Percentiles rank a stretch among this genome's conserved stretches.
Evolutionary conservation across 2,329 filamentous ascomycete species (phyloP).

Genomic region (Xylariales sp.): DNA sequence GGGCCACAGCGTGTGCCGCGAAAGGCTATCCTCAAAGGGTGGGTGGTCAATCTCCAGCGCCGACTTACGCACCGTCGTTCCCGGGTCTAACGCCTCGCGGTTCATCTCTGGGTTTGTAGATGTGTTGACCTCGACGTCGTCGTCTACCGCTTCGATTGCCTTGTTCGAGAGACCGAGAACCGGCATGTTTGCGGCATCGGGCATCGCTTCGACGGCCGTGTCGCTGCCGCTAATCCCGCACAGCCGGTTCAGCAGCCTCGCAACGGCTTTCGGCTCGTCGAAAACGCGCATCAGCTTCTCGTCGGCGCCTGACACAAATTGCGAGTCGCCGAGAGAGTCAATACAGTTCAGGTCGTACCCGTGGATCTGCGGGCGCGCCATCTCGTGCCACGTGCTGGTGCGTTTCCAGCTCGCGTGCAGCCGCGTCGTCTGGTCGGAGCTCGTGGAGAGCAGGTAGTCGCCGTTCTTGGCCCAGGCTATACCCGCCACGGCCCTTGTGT

Average conservation of each 20-base stretch:
- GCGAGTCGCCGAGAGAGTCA: conserved; percentile 75
- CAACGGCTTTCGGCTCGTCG: conserved; percentile 85
- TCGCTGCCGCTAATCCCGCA: conserved; percentile 65
- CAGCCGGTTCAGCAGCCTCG: conserved; percentile 75
- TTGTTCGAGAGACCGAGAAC: conserved; percentile 97
- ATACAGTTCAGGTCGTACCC: conserved; percentile 98
- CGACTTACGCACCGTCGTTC: conserved; percentile 67
- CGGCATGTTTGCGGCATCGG: conserved; percentile 93
- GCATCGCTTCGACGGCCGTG: conserved; percentile 62
- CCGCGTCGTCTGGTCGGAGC: conserved; percentile 91
- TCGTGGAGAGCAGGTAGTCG: conserved; percentile 87
- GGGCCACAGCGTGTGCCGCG: conserved; percentile 92
- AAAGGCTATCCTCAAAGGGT: conserved; percentile 88
- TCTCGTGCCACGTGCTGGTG: conserved; percentile 85
- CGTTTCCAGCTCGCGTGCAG: conserved; percentile 82
- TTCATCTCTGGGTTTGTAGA: conserved; percentile 60
- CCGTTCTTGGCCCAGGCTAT: conserved; percentile 87
- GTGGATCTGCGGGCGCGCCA: conserved; percentile 95
- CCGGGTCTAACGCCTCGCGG: conserved; percentile 65
- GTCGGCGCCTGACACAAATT: conserved; percentile 94
- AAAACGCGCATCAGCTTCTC: conserved; percentile 99
- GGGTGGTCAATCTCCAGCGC: conserved; percentile 76
- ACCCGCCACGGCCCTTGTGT: conserved; percentile 83
- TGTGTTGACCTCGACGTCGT: conserved; percentile 47
- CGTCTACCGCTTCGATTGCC: conserved; percentile 73